phyloP scores from a whole-genome alignment of 352 stramenopile genomes.

The Phytophthora palmivora region DNA sequence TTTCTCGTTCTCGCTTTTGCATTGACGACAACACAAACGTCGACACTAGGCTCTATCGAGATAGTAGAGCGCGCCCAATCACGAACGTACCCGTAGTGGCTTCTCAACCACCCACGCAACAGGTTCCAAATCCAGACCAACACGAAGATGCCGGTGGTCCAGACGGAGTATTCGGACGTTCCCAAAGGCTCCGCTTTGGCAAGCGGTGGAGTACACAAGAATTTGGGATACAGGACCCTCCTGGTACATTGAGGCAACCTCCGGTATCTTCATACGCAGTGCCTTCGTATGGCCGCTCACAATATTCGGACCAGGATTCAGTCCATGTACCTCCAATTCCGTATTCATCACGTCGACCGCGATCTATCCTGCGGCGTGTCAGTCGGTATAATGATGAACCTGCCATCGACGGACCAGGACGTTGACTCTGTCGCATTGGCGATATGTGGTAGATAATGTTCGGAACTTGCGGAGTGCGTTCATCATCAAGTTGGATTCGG shows the following conservation, averaged over 20 bases:
- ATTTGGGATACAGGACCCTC: conserved; percentile 47
- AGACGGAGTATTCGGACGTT: conserved; percentile 65
- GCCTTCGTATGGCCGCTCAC: conserved; percentile 31
- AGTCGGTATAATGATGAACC: conserved; percentile 66
- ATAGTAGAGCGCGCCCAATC: conserved; percentile 31
- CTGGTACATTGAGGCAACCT: conserved; percentile 21
- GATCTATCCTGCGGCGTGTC: conserved; percentile 55
- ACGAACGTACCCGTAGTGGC: conserved; percentile 25
- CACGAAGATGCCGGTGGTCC: conserved; percentile 45
- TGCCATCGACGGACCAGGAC: conserved; percentile 30
- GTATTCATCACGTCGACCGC: conserved; percentile 27
- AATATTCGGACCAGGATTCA: conserved; percentile 26
- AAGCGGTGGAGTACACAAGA: conserved; percentile 64
- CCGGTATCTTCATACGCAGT: conserved; percentile 23
- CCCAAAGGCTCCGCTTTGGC: conserved; percentile 65
- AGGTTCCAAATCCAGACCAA: conserved; percentile 39
- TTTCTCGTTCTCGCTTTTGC: conserved; percentile 70
- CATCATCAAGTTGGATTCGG: background rate
- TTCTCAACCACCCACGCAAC: conserved; percentile 15
- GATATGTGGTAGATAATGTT: no score
- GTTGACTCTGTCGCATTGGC: conserved; percentile 1
- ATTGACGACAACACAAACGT: conserved; percentile 57
- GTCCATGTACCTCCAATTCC: conserved; percentile 28
- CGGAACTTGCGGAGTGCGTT: no score
- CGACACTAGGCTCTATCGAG: conserved; percentile 58